Conservation (phyloP, 257 asterid genomes). For the Salvia miltiorrhiza region DNA sequence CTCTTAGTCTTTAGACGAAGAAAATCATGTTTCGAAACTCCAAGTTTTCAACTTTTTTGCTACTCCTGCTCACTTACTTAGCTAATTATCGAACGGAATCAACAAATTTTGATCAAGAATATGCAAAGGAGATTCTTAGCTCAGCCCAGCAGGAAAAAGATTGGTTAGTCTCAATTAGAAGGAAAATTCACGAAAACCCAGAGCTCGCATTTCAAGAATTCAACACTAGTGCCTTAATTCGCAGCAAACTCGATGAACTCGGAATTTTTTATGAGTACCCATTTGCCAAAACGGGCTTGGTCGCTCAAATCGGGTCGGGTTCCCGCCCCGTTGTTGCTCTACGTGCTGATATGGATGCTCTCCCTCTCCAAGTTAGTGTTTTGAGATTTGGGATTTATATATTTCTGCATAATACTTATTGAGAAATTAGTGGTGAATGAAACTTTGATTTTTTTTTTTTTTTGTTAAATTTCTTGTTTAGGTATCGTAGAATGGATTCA, state of each 20-base stretch:
- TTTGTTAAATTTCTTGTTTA: background rate
- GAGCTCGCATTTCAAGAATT: constrained; percentile 68
- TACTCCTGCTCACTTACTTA: constrained; percentile 16
- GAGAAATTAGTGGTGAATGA: background rate
- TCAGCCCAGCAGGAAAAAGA: constrained; percentile 51
- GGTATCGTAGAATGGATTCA: background rate
- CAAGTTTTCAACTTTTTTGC: constrained; percentile 10
- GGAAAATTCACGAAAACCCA: constrained; percentile 84
- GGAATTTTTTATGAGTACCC: constrained; percentile 69
- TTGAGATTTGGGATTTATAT: background rate
- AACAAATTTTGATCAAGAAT: constrained; percentile 30
- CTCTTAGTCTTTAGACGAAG: too few relatives aligned
- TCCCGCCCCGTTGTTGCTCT: constrained; percentile 69
- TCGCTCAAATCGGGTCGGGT: constrained; percentile 78
- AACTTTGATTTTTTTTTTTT: background rate
- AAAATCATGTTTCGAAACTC: constrained; percentile 24
- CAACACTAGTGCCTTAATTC: constrained; percentile 75
- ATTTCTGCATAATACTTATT: background rate
- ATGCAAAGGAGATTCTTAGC: constrained; percentile 41
- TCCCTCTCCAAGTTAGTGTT: constrained; percentile 61
- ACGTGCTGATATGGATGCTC: constrained; percentile 94
- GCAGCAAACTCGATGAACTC: constrained; percentile 56
- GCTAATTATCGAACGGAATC: constrained; percentile 9
- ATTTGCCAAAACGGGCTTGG: constrained; percentile 74
- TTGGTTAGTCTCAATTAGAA: constrained; percentile 59